These are phyloP conservation scores for Yamadazyma membranifaciens DNA, from an alignment of 1,139 yeast species.

Conservation along the genomic window DNA sequence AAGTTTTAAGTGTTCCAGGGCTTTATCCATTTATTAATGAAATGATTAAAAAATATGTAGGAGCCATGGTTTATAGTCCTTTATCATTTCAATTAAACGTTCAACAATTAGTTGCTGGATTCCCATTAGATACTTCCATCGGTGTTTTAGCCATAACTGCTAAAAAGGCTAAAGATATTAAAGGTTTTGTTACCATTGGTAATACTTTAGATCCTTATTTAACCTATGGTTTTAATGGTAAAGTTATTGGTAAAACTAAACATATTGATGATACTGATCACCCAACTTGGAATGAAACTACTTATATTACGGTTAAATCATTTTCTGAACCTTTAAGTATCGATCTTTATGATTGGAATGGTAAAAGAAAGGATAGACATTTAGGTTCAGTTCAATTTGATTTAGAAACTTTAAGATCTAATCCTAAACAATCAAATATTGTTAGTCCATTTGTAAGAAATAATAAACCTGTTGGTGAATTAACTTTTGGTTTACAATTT, in stretches of 20 bases:
- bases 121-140: conserved; percentile 73
- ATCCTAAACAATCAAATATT: conserved; percentile 51
- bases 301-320: conserved; percentile 67
- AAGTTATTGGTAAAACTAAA: conserved; percentile 64
- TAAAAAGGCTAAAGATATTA: conserved; percentile 64
- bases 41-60: conserved; percentile 80
- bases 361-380: conserved; percentile 72
- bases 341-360: conserved; percentile 71
- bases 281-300: conserved; percentile 85
- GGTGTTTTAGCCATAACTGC: conserved; percentile 79
- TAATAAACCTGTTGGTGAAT: conserved; percentile 75
- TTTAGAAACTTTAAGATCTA: conserved; percentile 61
- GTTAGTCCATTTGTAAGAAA: conserved; percentile 66
- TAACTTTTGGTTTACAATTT: conserved; percentile 68
- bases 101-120: conserved; percentile 87
- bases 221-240: conserved; percentile 60
- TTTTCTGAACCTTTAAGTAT: conserved; percentile 79
- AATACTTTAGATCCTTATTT: conserved; percentile 90
- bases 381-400: conserved; percentile 80
- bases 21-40: conserved; percentile 75
- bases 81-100: conserved; percentile 89
- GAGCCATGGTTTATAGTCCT: conserved; percentile 85
- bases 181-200: conserved; percentile 66
- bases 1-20: conserved; percentile 83
- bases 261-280: conserved; percentile 59